Evolutionary conservation across 768 basidiomycete species (phyloP), one percentile per base, ranked within the genome.

Genomic region (Cystobasidium ongulense): DNA sequence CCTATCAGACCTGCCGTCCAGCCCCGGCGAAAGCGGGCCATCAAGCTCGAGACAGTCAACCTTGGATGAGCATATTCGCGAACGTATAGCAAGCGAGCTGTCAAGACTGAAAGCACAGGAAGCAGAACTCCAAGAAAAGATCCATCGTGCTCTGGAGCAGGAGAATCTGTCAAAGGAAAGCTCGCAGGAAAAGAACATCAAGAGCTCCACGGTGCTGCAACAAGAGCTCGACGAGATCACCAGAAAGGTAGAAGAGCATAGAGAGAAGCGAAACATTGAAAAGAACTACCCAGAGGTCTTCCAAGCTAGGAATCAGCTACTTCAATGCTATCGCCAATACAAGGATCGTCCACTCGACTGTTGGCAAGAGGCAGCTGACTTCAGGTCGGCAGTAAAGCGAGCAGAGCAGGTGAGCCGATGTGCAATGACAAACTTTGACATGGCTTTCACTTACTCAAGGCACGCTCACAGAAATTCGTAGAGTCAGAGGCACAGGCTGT

Each of bases 121-220:
- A 80, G 86, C 87, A 74, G 80, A 83, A 39, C 87, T 94, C 13
- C 86, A 85, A 52, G 82, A 84, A 59, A 86, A 91, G 82, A 91
- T 94, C 38, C 88, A 90, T 78, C 83, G 80, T 36, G 90, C 89
- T 0, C 83, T 94, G 61, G 89, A 93, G 83, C 89, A 88, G 82
- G 91, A 93, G 83, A 94, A 93, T 81, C 81, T 93, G 63, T 89
- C 92, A 80, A 85, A 85, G 72, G 91, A 92, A 71, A 27, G n/a
- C n/a, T 27, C 50, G 3, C 13, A 27, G 29, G 68, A 67, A 33
- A 53, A 46, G 31, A 64, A 68, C 43, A 29, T 35, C 70, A 71
- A 50, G 15, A 73, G 71, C 54, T 73, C 71, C 36, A 31, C n/a
- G 13, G 25, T 41, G 29, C 31, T 74, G 31, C 71, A 67, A 29